Evolutionary conservation across 768 basidiomycete genomes (phyloP).

Genomic region (Psilocybe tampanensis): DNA sequence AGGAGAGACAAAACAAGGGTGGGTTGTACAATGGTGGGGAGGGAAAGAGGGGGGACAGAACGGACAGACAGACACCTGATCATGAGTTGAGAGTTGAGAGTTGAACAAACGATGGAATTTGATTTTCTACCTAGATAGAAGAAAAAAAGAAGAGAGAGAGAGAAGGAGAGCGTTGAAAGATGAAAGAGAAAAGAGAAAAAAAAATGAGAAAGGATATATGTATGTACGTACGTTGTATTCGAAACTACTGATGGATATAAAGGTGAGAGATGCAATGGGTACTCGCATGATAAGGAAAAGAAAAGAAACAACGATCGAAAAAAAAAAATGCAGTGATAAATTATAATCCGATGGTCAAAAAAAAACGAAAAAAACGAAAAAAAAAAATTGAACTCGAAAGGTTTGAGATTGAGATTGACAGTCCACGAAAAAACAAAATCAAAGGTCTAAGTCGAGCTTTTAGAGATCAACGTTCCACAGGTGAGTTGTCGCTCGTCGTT

Average conservation of each 20-base stretch:
- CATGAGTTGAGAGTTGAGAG: neutral
- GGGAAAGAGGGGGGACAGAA: neutral
- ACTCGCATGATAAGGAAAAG: neutral
- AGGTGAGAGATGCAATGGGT: neutral
- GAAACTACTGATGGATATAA: neutral
- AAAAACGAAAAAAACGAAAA: neutral
- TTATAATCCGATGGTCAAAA: neutral
- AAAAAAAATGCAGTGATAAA: neutral
- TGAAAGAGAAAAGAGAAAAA: neutral
- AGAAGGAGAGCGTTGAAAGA: no score
- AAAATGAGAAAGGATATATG: neutral
- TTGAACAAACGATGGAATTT: neutral
- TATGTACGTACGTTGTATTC: neutral
- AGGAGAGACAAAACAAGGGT: no score
- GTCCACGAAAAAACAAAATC: neutral
- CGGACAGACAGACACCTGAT: neutral
- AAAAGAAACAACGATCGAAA: neutral
- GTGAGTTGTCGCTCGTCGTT: neutral
- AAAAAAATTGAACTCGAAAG: neutral
- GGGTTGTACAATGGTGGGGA: neutral
- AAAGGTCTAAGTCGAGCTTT: neutral
- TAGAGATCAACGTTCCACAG: neutral
- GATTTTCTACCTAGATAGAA: conserved; percentile 2
- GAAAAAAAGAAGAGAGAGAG: neutral
- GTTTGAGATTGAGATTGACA: neutral